These are phyloP conservation scores for Tilletia walkeri DNA, from an alignment of 1,284 basidiomycete species.

Conservation along the genomic window DNA sequence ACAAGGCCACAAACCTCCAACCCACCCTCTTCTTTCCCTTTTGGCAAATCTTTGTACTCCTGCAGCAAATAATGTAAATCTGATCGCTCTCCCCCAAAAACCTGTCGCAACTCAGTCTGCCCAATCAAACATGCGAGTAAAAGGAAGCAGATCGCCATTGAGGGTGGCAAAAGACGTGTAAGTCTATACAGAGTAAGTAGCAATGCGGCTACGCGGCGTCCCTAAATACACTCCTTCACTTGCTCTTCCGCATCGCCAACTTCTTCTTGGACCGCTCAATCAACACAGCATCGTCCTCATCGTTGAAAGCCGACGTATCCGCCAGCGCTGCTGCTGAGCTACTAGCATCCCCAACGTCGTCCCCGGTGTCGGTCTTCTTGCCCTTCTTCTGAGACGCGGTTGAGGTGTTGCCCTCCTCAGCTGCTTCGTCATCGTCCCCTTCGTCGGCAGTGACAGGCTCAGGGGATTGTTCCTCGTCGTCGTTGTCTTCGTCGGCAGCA, in stretches of 20 bases:
- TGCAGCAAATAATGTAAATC: too few species aligned
- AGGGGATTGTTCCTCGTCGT: conserved; percentile 4
- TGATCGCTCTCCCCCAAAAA: too few species aligned
- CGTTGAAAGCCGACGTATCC: conserved; percentile 54
- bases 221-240: background rate
- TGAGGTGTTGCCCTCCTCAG: background rate
- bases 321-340: conserved; percentile 31
- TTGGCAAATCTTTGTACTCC: conserved; percentile 2
- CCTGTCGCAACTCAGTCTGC: too few species aligned
- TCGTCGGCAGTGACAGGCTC: background rate
- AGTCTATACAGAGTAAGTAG: too few species aligned
- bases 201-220: too few species aligned
- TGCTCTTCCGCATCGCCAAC: conserved; percentile 15
- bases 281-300: conserved; percentile 55
- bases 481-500: background rate
- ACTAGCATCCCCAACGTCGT: conserved; percentile 9
- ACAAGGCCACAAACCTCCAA: too few species aligned
- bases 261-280: conserved; percentile 43
- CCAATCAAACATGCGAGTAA: too few species aligned
- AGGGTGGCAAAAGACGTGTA: too few species aligned
- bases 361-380: background rate
- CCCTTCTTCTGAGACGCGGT: background rate
- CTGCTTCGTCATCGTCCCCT: background rate
- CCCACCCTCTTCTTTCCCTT: background rate
- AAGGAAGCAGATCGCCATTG: too few species aligned